Conservation (phyloP, 495 filamentous ascomycete genomes). For the Geopyxis carbonaria region DNA sequence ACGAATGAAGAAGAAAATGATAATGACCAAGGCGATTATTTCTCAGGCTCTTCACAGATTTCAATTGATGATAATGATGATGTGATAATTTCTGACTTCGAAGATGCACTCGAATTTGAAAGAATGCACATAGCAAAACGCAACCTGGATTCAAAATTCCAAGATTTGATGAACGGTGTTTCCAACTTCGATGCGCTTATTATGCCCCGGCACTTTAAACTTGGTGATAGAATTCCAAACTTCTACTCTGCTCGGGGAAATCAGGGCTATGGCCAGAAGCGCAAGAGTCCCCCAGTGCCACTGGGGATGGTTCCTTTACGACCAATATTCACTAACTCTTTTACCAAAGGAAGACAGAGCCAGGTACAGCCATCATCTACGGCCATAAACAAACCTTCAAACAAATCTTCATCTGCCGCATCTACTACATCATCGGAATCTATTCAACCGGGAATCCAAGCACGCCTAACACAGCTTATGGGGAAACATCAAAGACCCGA, state of each 20-base stretch:
- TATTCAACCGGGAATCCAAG: constrained; percentile 16
- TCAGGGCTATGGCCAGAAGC: constrained; percentile 13
- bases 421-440: constrained; percentile 2
- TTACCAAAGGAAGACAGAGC: no score
- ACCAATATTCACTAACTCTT: neutral
- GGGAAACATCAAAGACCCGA: neutral
- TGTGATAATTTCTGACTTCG: constrained; percentile 18
- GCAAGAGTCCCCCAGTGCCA: constrained; percentile 18
- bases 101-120: constrained; percentile 9
- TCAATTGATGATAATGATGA: constrained; percentile 4
- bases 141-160: neutral
- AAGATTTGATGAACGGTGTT: neutral
- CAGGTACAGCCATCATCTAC: neutral
- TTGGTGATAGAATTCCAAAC: constrained; percentile 20
- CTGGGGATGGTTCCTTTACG: constrained; percentile 12
- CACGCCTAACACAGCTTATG: constrained; percentile 12
- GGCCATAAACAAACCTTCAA: neutral
- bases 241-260: constrained; percentile 17
- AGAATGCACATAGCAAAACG: neutral
- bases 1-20: no score
- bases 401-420: neutral
- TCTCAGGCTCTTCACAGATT: constrained; percentile 1
- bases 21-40: no score
- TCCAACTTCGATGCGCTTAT: neutral
- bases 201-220: constrained; percentile 12